These are phyloP conservation scores for Fusarium sacchari DNA, from an alignment of 2,329 filamentous ascomycete genomes.

Conservation along the genomic window DNA sequence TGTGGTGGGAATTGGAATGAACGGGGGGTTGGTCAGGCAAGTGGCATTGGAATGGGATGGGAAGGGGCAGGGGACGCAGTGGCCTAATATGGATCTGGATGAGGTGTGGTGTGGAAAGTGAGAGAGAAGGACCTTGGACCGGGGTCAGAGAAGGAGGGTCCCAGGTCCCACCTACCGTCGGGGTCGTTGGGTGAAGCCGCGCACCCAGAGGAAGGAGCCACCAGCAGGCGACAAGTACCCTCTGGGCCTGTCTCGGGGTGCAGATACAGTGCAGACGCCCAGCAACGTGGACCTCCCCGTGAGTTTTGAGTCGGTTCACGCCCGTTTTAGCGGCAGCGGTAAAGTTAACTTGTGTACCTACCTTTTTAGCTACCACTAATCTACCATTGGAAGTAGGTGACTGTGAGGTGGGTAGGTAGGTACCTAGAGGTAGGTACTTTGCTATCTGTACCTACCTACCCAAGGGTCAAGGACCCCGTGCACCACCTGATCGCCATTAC, in stretches of 20 bases:
- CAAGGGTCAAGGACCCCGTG: constrained; percentile 17
- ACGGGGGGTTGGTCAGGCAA: constrained; percentile 41
- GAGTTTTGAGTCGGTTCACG: constrained; percentile 1
- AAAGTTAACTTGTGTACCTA: constrained; percentile 1
- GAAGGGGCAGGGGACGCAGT: constrained; percentile 38
- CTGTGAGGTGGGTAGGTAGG: neutral
- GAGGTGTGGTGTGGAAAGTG: constrained; percentile 14
- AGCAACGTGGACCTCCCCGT: constrained; percentile 27
- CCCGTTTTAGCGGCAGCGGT: constrained; percentile 29
- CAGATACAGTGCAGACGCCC: constrained; percentile 23
- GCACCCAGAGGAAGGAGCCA: constrained; percentile 8
- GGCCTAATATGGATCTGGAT: constrained; percentile 40
- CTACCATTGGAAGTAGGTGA: neutral
- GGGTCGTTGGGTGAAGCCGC: neutral
- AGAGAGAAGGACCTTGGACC: constrained; percentile 24
- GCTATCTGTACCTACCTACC: too few relatives aligned
- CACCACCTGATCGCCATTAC: constrained; percentile 29
- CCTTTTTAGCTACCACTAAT: neutral
- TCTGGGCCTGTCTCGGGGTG: constrained; percentile 3
- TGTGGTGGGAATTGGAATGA: constrained; percentile 40
- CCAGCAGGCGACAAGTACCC: constrained; percentile 11
- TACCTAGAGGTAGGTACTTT: neutral
- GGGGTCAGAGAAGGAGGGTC: constrained; percentile 21
- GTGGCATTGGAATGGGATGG: constrained; percentile 36
- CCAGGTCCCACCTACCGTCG: neutral